These are phyloP conservation scores for Lactarius evosmus DNA, from an alignment of 768 basidiomycete genomes.

Conservation along the genomic window DNA sequence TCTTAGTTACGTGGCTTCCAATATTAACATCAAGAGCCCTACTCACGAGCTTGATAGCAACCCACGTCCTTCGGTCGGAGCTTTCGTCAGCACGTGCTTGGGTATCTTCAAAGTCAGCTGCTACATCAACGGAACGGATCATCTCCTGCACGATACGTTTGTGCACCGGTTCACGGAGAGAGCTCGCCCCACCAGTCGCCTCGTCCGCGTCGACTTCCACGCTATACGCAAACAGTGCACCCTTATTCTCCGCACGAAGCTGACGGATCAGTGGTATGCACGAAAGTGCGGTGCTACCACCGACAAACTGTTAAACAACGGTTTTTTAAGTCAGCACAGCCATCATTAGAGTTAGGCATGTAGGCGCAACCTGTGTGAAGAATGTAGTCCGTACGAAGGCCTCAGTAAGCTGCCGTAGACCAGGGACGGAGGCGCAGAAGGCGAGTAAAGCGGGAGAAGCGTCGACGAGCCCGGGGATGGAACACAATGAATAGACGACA, in stretches of 20 bases:
- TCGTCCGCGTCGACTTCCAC: conserved; percentile 75
- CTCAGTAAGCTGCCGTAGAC: conserved; percentile 60
- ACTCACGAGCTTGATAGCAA: conserved; percentile 81
- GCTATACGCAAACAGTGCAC: conserved; percentile 76
- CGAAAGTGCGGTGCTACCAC: conserved; percentile 74
- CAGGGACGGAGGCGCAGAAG: conserved; percentile 54
- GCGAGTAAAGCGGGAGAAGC: conserved; percentile 64
- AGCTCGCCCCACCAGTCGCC: conserved; percentile 37
- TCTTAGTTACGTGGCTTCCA: background rate
- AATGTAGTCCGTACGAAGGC: conserved; percentile 74
- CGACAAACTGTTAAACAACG: conserved; percentile 63
- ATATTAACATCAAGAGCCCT: conserved; percentile 30
- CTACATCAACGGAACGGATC: conserved; percentile 69
- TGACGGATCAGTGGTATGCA: conserved; percentile 60
- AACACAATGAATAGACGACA: conserved; percentile 77
- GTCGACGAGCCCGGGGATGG: conserved; percentile 73
- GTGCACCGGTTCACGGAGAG: conserved; percentile 40
- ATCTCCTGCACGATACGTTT: conserved; percentile 73
- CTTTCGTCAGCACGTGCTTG: conserved; percentile 22
- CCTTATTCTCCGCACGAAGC: conserved; percentile 67
- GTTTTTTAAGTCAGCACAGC: background rate
- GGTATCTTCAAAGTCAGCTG: conserved; percentile 74
- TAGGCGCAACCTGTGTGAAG: conserved; percentile 65
- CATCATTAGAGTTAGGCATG: background rate
- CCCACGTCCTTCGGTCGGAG: conserved; percentile 63